phyloP scores from a whole-genome alignment of 2,329 filamentous ascomycete genomes.

The Thelonectria rubi region DNA sequence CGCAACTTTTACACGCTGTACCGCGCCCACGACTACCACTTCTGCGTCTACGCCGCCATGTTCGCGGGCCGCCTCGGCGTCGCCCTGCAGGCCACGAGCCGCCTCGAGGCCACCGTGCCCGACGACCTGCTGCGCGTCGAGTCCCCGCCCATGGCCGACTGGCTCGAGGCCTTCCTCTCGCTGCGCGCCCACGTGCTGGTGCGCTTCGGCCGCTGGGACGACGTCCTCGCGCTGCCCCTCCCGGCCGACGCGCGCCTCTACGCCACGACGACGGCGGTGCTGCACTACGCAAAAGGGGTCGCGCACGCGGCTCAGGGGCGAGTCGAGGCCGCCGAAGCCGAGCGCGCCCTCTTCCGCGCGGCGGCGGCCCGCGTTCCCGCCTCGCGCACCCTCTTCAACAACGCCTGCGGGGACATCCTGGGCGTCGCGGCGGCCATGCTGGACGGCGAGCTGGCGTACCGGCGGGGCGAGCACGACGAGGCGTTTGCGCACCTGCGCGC shows the following conservation, averaged over 20 bases:
- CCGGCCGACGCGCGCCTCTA: conserved; percentile 70
- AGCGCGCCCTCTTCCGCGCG: conserved; percentile 60
- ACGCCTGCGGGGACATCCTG: conserved; percentile 63
- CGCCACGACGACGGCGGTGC: conserved; percentile 73
- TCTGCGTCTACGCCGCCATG: conserved; percentile 80
- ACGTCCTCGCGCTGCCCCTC: conserved; percentile 65
- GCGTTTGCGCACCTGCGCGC: conserved; percentile 68
- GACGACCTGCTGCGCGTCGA: conserved; percentile 69
- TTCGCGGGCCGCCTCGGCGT: conserved; percentile 72
- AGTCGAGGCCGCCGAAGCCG: conserved; percentile 61
- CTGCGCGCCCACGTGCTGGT: conserved; percentile 77
- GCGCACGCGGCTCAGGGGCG: conserved; percentile 68
- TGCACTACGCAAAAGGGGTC: conserved; percentile 74
- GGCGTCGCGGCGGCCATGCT: conserved; percentile 71
- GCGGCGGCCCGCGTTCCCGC: conserved; percentile 63
- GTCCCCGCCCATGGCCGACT: conserved; percentile 79
- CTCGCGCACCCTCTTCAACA: conserved; percentile 63
- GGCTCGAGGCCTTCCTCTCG: conserved; percentile 75
- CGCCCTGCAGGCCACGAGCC: conserved; percentile 67
- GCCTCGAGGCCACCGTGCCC: conserved; percentile 69
- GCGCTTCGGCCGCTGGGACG: conserved; percentile 77
- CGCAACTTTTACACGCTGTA: conserved; percentile 82
- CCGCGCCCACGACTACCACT: conserved; percentile 78
- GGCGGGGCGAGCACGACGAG: conserved; percentile 62
- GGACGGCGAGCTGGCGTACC: conserved; percentile 77